phyloP scores from a whole-genome alignment of 2,329 filamentous ascomycete species.

The Epichloe uncinata region DNA sequence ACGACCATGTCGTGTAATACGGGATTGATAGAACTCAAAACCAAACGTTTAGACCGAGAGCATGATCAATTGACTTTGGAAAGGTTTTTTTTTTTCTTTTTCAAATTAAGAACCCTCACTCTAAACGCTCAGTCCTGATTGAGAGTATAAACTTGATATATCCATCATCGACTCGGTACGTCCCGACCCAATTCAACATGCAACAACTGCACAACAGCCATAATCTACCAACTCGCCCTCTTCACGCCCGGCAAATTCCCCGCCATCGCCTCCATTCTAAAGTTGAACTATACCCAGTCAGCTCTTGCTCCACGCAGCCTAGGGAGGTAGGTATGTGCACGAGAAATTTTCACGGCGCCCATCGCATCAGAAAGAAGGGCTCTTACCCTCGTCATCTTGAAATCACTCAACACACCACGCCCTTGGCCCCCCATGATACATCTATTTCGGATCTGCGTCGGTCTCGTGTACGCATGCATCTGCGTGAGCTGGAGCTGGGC shows the following conservation, averaged over 20 bases:
- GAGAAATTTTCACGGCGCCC: neutral
- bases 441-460: constrained; percentile 87
- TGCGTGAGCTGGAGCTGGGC: constrained; percentile 86
- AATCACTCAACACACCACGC: constrained; percentile 82
- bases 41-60: no score
- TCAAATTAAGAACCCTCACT: no score
- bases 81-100: no score
- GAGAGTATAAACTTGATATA: no score
- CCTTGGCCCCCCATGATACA: constrained; percentile 87
- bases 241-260: constrained; percentile 83
- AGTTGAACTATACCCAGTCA: constrained; percentile 57
- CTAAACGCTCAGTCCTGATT: no score
- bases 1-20: no score
- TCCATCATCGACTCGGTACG: no score
- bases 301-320: constrained; percentile 13
- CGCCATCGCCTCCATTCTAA: constrained; percentile 75
- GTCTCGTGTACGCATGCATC: constrained; percentile 92
- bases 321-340: neutral
- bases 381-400: constrained; percentile 74
- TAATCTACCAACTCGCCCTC: constrained; percentile 83
- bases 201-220: neutral
- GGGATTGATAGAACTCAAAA: no score
- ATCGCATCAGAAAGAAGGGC: constrained; percentile 19
- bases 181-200: neutral
- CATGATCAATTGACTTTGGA: no score